Evolutionary conservation across 805 yeast species (phyloP), one percentile per base, ranked within the genome.

Genomic region (Myxozyma lipomycoides): DNA sequence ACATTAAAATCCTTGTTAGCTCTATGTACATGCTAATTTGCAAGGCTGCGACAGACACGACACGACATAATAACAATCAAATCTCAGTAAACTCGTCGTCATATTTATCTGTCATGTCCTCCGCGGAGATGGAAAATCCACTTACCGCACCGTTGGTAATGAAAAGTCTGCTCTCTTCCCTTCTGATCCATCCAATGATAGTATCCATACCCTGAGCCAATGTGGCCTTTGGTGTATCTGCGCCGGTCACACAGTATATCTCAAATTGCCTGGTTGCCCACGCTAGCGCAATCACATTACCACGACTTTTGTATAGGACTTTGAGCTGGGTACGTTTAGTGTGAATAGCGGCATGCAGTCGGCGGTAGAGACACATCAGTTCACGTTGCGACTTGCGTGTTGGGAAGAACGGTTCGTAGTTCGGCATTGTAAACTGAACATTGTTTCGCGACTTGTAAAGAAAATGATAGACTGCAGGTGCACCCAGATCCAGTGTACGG

Each of bases 121-220:
- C n/a, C n/a, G n/a, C n/a, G n/a, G n/a, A n/a, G n/a, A n/a, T n/a
- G n/a, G 50, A 52, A 46, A 48, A 47, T 10, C 50, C 52, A 52
- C 61, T 54, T 56, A 60, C 63, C 36, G 63, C 63, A 17, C 63
- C 63, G 36, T 60, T 60, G 26, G 57, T 45, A 5, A 60, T 57
- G 49, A 60, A 60, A 22, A 60, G 52, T 23, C 93, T 70, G 46
- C 79, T 80, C 55, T 84, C 84, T 58, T 86, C 78, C 55, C 75
- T 79, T 53, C 78, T 74, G 60, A 95, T 83, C 96, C 96, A 90
- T 43, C 74, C 73, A 6, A 85, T 80, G 12, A 88, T 78, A 19
- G 74, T 72, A 45, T 80, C 74, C 36, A 89, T 82, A 53, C 86
- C 80, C 19, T 70, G 70, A 15, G 84, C 76, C 51, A 89, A 67